Percentiles rank a stretch among this genome's conserved stretches.
These are phyloP conservation scores for Excoecaria agallocha DNA, from an alignment of 345 rosid genomes.

Conservation along the genomic window DNA sequence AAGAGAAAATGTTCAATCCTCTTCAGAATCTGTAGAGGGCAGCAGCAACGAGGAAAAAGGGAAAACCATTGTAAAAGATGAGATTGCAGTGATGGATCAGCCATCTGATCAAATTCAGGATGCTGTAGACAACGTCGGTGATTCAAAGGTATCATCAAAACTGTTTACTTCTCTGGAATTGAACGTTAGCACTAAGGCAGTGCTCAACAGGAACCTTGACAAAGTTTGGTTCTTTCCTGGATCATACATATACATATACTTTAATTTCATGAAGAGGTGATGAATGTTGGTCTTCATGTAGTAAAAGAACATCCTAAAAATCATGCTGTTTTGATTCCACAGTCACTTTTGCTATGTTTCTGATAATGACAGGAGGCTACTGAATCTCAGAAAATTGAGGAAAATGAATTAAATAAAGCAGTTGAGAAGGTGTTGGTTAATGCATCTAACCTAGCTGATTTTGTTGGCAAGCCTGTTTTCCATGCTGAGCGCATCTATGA, in stretches of 20 bases:
- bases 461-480: constrained; percentile 92
- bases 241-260: background rate
- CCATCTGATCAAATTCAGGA: constrained; percentile 15
- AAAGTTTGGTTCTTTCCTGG: no score
- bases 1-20: constrained; percentile 22
- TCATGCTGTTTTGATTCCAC: background rate
- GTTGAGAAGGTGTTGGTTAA: constrained; percentile 66
- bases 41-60: constrained; percentile 20
- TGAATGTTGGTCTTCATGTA: no score
- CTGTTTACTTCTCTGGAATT: background rate
- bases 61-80: constrained; percentile 25
- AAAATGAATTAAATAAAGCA: constrained; percentile 31
- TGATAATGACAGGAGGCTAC: constrained; percentile 38
- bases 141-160: constrained; percentile 37
- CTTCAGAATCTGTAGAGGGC: constrained; percentile 33
- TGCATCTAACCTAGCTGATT: constrained; percentile 63
- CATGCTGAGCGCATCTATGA: constrained; percentile 92
- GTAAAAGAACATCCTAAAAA: background rate
- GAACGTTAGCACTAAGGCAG: background rate
- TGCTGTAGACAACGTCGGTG: constrained; percentile 24
- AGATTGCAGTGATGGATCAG: constrained; percentile 15
- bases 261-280: background rate
- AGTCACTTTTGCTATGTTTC: background rate
- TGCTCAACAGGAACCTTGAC: background rate
- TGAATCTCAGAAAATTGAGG: constrained; percentile 35